phyloP scores from a whole-genome alignment of 371 early-diverging fungal species.

The Mucor velutinosus region DNA sequence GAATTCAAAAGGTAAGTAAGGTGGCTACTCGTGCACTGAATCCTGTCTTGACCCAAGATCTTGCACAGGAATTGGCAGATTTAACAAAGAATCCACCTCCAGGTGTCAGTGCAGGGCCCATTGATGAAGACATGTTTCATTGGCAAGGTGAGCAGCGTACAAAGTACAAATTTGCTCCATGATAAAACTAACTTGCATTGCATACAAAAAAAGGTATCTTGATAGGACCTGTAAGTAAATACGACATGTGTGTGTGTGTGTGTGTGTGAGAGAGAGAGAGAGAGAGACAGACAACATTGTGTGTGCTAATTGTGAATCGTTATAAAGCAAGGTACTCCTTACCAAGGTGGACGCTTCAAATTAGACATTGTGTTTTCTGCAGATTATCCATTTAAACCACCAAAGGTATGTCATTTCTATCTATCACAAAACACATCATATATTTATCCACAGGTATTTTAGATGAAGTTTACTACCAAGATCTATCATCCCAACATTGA shows the following conservation, averaged over 20 bases:
- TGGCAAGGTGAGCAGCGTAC: conserved; percentile 68
- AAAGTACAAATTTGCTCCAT: neutral
- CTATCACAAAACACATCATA: neutral
- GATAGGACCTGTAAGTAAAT: conserved; percentile 42
- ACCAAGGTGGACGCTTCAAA: conserved; percentile 84
- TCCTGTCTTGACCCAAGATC: neutral
- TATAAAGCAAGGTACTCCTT: conserved; percentile 62
- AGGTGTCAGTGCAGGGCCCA: conserved; percentile 67
- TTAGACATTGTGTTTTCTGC: conserved; percentile 79
- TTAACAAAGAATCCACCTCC: conserved; percentile 70
- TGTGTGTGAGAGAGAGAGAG: neutral
- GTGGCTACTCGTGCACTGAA: neutral
- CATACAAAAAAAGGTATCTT: conserved; percentile 22
- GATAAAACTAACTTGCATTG: neutral
- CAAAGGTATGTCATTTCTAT: conserved; percentile 55
- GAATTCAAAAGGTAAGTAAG: conserved; percentile 46
- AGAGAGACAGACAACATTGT: neutral
- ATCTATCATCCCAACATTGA: conserved; percentile 96
- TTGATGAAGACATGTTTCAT: conserved; percentile 72
- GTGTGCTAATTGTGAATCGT: neutral
- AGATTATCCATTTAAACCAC: conserved; percentile 95
- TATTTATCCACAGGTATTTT: neutral
- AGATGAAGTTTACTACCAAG: conserved; percentile 85
- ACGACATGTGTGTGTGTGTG: no score
- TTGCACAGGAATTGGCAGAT: conserved; percentile 67